Evolutionary conservation across 352 stramenopile genomes (phyloP).

Genomic region (Phytophthora ramorum): DNA sequence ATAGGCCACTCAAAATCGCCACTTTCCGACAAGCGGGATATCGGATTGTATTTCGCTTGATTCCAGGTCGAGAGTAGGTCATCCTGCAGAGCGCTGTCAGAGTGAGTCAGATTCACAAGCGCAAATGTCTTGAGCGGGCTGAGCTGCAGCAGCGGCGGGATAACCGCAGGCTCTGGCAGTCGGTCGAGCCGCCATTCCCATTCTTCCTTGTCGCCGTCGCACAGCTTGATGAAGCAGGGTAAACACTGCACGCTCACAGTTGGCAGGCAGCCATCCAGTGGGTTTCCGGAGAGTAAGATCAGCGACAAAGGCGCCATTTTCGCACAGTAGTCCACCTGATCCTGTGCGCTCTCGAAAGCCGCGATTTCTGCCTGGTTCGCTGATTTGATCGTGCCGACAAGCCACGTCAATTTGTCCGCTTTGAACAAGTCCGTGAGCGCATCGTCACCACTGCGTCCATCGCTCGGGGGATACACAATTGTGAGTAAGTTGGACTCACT

Average conservation of each 20-base stretch:
- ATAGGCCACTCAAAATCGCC: conserved; percentile 80
- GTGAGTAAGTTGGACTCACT: conserved; percentile 47
- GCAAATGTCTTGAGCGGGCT: conserved; percentile 57
- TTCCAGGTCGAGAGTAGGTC: conserved; percentile 52
- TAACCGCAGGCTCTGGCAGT: conserved; percentile 37
- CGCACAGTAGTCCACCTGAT: conserved; percentile 63
- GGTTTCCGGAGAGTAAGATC: conserved; percentile 74
- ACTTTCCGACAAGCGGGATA: conserved; percentile 37
- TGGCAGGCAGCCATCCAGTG: conserved; percentile 72
- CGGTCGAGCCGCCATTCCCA: conserved; percentile 68
- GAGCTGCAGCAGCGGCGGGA: conserved; percentile 58
- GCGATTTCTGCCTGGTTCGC: conserved; percentile 61
- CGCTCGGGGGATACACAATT: conserved; percentile 48
- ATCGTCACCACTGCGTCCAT: conserved; percentile 52
- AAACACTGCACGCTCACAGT: conserved; percentile 66
- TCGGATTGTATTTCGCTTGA: conserved; percentile 45
- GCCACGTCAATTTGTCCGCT: conserved; percentile 66
- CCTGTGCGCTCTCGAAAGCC: conserved; percentile 49
- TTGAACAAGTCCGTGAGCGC: conserved; percentile 61
- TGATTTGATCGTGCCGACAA: conserved; percentile 44
- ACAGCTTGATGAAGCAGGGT: conserved; percentile 65
- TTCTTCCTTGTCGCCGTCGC: conserved; percentile 68
- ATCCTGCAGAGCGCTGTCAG: conserved; percentile 51
- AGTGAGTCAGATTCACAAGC: conserved; percentile 46
- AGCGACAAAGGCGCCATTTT: conserved; percentile 66